Evolutionary conservation across 371 early-diverging fungal species (phyloP), one percentile per base, ranked within the genome.

Genomic region (Mucor sp.): DNA sequence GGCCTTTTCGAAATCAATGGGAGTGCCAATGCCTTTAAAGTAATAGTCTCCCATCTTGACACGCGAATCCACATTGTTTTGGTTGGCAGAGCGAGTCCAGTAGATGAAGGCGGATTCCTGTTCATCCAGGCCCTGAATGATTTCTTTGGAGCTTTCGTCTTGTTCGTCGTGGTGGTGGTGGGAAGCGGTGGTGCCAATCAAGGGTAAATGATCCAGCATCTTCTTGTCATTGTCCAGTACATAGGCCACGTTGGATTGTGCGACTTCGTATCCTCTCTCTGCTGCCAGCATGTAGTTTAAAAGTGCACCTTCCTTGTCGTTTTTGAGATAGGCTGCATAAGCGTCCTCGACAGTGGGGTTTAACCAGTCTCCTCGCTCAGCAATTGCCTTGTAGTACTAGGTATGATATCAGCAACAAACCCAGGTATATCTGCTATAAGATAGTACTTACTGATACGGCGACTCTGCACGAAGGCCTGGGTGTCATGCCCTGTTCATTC

Each of bases 81-180:
- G 96, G 71, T 96, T 97, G n/a, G 98, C 96, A 0, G 98, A 94
- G 12, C 99, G 89, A 37, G 94, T 93, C 96, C 97, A 98, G 69
- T 94, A 90, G 19, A 88, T 87, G 25, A 96, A 79, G 1, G 97
- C 95, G 37, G 89, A 77, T 44, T 76, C 76, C 67, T 78, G 76
- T 25, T 67, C 70, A 17, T 72, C 62, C 2, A 62, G 37, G 6
- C 72, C 66, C 7, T 55, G 21, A 7, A 62, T 28, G 5, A 32
- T 44, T 4, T 57, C 57, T 41, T 41, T 41, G 2, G 33, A 15
- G n/a, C 33, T 5, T n/a, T 57, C 32, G 2, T 57, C 32, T 4
- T 56, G 32, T n/a, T 57, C 19, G 0, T 50, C 25, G 1, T 50
- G 57, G 6, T 12, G 0, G 12, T 35, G 12, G 9, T 35, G 61